Evolutionary conservation across 1,139 yeast genomes (phyloP), one percentile per base, ranked within the genome.

Genomic region (Ogataea hybrid): DNA sequence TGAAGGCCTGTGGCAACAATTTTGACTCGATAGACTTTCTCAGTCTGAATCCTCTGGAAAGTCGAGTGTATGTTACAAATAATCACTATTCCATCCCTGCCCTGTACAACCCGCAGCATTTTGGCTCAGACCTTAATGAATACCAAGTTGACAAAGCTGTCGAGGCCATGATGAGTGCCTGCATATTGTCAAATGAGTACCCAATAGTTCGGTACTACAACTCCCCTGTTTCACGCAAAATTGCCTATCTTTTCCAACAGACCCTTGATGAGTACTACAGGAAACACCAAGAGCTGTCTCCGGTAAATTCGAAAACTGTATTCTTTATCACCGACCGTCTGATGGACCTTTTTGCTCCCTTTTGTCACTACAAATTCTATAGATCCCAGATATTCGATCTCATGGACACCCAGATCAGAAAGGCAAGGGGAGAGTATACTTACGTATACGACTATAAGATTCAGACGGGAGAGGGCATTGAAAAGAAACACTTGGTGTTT

Each of bases 351-450:
- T 77, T 78, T 57, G 86, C 95, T 4, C 96, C 97, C 0, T 62
- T 94, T 37, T 64, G 90, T 42, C 98, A 92, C 62, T 96, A 89
- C 60, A 88, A 90, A 63, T 79, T 84, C n/a, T 94, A 89, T 62
- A 96, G 92, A 63, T 92, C 97, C 6, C 83, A 90, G 87, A 85
- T 92, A 12, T 82, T 84, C 69, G 98, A 92, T 62, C 39, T 52
- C 27, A 75, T 75, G 28, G 71, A 69, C 29, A 56, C 54, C 25
- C 63, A 69, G 33, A 67, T 75, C 51, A 79, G 75, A 51, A 61
- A 73, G 12, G 75, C 77, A 21, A 73, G 77, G 15, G 65, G 70
- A 2, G 49, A 50, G n/a, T 68, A 66, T 40, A 69, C 69, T 18
- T 72, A 68, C 50, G 59, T 61, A n/a, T 86, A 80, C 61, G 69